Evolutionary conservation across 1,139 yeast genomes (phyloP), one percentile per base, ranked within the genome.

Genomic region (Waltiozyma sp.): DNA sequence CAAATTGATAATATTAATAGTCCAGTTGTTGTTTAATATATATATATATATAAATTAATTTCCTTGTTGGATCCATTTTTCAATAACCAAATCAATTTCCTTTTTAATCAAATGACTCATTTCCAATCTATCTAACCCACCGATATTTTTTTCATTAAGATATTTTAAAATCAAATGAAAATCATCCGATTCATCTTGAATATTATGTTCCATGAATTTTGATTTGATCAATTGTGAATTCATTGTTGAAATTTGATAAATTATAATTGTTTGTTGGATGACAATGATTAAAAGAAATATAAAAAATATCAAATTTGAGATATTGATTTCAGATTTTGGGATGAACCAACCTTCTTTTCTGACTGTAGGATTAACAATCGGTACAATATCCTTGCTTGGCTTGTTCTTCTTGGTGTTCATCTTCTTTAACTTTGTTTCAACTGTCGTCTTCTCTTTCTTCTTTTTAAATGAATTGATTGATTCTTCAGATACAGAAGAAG

Each of bases 361-460:
- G 8, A 8, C n/a, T n/a, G n/a, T n/a, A n/a, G n/a, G n/a, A n/a
- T n/a, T n/a, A n/a, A n/a, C n/a, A n/a, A n/a, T n/a, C n/a, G n/a
- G n/a, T n/a, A n/a, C n/a, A n/a, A n/a, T n/a, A n/a, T n/a, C n/a
- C n/a, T n/a, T n/a, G n/a, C n/a, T n/a, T n/a, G n/a, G n/a, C n/a
- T 21, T 21, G 23, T 8, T 21, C 7, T 21, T 21, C 7, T 21
- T 21, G 23, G 4, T 21, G 4, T 8, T 21, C 23, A 21, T 21
- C 14, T 41, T 39, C 16, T 38, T 36, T n/a, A 37, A 38, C 4
- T 42, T 36, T n/a, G 38, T 38, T n/a, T 40, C 35, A 11, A 43
- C 40, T 3, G 41, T 28, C 35, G 39, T 45, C 8, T 28, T 21
- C 40, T 41, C 16, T 5, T 18, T 46, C 47, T 34, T 44, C 46